Conservation (phyloP, 176 grass and related monocot genomes). For the Oryza brachyantha region DNA sequence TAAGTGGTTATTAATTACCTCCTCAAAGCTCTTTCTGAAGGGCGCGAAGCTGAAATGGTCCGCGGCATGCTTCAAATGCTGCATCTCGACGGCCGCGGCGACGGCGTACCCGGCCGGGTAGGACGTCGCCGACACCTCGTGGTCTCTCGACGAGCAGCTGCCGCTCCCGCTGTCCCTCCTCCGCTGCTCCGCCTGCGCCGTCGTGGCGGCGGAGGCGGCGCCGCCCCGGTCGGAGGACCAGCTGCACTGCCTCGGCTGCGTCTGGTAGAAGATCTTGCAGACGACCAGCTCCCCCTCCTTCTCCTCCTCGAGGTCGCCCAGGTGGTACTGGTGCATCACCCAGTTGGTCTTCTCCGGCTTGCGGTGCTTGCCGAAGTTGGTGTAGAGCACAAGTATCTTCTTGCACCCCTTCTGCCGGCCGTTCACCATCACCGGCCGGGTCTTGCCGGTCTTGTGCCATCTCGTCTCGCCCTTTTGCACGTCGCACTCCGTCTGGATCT, state of each 20-base stretch:
- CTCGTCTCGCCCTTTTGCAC: slow-evolving; percentile 79
- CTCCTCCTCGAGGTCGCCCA: slow-evolving; percentile 94
- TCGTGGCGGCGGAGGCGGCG: background rate
- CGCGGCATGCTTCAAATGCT: slow-evolving; percentile 57
- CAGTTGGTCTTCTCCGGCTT: slow-evolving; percentile 99
- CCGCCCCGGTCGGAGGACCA: slow-evolving; percentile 53
- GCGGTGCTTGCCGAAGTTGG: slow-evolving; percentile 93
- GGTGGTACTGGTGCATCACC: slow-evolving; percentile 99
- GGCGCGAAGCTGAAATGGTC: slow-evolving; percentile 90
- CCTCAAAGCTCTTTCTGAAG: slow-evolving; percentile 83
- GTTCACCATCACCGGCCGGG: slow-evolving; percentile 81
- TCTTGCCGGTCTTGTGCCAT: slow-evolving; percentile 99
- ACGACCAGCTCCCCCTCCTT: slow-evolving; percentile 97
- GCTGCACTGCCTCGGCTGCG: slow-evolving; percentile 87
- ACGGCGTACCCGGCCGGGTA: slow-evolving; percentile 41
- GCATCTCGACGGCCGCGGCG: slow-evolving; percentile 54
- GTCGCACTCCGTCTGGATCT: slow-evolving; percentile 91
- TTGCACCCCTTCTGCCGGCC: slow-evolving; percentile 92
- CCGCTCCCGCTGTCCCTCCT: slow-evolving; percentile 82
- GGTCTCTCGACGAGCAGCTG: slow-evolving; percentile 84
- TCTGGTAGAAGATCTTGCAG: slow-evolving; percentile 99
- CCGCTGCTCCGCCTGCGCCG: slow-evolving; percentile 45
- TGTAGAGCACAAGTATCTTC: slow-evolving; percentile 98
- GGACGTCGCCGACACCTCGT: slow-evolving; percentile 46
- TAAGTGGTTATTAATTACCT: slow-evolving; percentile 51